Base-by-base conservation (phyloP, 2,329 filamentous ascomycete species). In the Raffaelea arxii region DNA sequence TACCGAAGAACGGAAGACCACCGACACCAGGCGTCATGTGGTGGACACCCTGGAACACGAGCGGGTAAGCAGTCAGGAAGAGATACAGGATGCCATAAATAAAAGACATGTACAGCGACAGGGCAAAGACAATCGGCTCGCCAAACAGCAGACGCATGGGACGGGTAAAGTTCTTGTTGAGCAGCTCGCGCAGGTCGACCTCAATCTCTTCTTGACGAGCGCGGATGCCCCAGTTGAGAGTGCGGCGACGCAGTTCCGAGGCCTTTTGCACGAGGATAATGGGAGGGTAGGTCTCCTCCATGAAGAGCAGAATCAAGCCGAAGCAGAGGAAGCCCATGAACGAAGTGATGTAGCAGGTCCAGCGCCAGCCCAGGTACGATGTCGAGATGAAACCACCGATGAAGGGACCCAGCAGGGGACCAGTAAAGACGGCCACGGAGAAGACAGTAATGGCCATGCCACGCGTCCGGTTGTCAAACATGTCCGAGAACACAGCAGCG, bases 1-100 rank as follows among this genome's bases (percentile, higher is more conserved):
- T 86, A 46, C 88, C 89, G 56, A 95, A 86, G 62, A 89, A 94
- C 5, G 87, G 80, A 5, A 95, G 72, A 2, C 88, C 89, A 4
- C 80, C 75, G 18, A 86, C 64, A 47, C 89, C 89, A 2, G 72
- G 57, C 27, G 67, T 77, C 68, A 91, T 83, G 53, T 76, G 73
- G 62, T 94, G 84, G 4, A 89, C 72, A 24, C 72, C 69, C 51
- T 82, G 70, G 65, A 92, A 94, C 41, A 94, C 84, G 39, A 92
- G 76, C 1, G 85, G 82, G 56, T 94, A 94, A 1, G 87, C 85
- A 0, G 86, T 90, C 44, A 95, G 71, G 68, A 92, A 92, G 23
- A 91, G 80, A 58, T 92, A 94, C 1, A 94, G 76, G 1, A 92
- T 70, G 16, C 72, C 84, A 58, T 90, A 89, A 61, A 85, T 80